Conservation (phyloP, 148 eudicot species). For the Rhododendron simsii region DNA sequence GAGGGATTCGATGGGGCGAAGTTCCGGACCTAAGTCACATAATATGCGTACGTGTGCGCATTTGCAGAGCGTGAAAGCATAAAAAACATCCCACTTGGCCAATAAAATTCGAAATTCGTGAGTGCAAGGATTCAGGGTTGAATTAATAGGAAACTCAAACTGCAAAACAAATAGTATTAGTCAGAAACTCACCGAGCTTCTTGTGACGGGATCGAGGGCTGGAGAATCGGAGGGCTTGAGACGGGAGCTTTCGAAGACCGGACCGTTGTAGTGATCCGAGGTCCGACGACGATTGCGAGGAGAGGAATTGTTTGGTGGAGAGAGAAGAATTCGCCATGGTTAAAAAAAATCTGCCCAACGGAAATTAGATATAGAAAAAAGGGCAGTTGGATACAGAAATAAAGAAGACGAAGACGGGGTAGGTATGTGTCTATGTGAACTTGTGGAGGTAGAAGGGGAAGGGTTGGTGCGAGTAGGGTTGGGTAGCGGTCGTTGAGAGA, state of each 20-base stretch:
- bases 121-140: not conserved
- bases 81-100: not conserved
- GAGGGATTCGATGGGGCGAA: not conserved
- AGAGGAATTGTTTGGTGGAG: conserved; percentile 55
- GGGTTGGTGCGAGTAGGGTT: not conserved
- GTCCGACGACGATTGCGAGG: conserved; percentile 26
- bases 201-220: conserved; percentile 26
- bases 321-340: conserved; percentile 57
- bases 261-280: conserved; percentile 41
- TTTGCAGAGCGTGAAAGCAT: too few relatives aligned
- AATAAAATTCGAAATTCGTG: not conserved
- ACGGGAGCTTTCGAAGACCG: conserved; percentile 31
- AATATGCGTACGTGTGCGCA: too few relatives aligned
- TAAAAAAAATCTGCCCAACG: not conserved
- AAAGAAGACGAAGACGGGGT: not conserved
- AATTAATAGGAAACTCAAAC: not conserved
- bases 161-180: not conserved
- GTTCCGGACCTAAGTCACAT: not conserved
- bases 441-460: not conserved
- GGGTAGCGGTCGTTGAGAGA: not conserved
- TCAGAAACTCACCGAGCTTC: conserved; percentile 42
- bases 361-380: not conserved
- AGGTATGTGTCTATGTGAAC: not conserved
- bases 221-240: conserved; percentile 39
- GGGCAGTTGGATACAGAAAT: not conserved